Evolutionary conservation across 306 rosid genomes (phyloP).

Genomic region (Adenanthera pavonina): DNA sequence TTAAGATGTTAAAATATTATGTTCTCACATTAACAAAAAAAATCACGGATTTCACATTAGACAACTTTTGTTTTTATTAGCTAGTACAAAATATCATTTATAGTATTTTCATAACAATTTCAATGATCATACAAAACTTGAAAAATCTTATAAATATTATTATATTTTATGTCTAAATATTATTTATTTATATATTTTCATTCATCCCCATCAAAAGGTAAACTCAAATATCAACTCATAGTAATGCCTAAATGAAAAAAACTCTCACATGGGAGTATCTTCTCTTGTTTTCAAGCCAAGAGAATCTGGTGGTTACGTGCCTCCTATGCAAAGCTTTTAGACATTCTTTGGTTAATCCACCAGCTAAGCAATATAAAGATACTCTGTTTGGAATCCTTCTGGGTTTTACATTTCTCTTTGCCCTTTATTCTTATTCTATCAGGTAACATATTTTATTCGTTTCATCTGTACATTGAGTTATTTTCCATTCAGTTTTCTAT

Average conservation of each 20-base stretch:
- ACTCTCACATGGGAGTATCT: conserved; percentile 35
- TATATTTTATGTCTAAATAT: too few relatives aligned
- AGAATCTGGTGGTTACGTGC: conserved; percentile 66
- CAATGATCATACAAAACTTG: too few relatives aligned
- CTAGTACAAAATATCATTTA: too few relatives aligned
- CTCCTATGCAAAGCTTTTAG: conserved; percentile 58
- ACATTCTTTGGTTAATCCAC: conserved; percentile 39
- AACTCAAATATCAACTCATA: not conserved
- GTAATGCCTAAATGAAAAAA: not conserved
- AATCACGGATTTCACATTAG: too few relatives aligned
- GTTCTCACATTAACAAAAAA: too few relatives aligned
- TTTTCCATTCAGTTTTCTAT: not conserved
- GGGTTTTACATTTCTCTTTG: not conserved
- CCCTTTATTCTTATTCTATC: conserved; percentile 31
- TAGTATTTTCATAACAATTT: too few relatives aligned
- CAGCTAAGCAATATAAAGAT: conserved; percentile 4
- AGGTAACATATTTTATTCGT: conserved; percentile 32
- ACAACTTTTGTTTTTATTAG: too few relatives aligned
- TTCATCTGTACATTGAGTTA: not conserved
- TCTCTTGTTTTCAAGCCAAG: conserved; percentile 75
- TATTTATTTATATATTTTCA: too few relatives aligned
- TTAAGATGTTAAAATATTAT: too few relatives aligned
- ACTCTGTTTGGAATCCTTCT: conserved; percentile 29
- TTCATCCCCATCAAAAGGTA: too few relatives aligned
- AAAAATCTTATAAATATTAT: too few relatives aligned